Conservation (phyloP, 2,329 filamentous ascomycete species). For the Beauveria rudraprayagi region DNA sequence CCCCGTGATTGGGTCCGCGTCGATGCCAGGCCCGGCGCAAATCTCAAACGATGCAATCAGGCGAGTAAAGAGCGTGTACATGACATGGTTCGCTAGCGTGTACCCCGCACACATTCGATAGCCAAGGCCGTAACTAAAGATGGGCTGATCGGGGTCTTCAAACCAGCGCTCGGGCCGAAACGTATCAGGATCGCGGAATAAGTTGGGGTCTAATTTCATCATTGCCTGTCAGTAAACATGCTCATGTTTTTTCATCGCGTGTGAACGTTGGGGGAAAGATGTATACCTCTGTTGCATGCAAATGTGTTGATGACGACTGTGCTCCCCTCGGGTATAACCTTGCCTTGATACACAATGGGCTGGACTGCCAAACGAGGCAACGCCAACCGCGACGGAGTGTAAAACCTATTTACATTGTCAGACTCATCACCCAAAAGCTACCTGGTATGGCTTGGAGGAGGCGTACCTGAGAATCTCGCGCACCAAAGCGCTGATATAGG, state of each 20-base stretch:
- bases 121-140: constrained; percentile 6
- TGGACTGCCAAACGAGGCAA: neutral
- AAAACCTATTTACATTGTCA: neutral
- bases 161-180: constrained; percentile 7
- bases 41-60: constrained; percentile 1
- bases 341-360: neutral
- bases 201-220: neutral
- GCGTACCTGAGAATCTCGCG: neutral
- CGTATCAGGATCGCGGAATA: neutral
- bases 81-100: constrained; percentile 6
- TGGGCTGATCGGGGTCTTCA: constrained; percentile 6
- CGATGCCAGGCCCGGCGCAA: neutral
- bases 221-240: neutral
- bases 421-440: neutral
- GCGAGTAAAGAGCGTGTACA: neutral
- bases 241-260: neutral
- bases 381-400: neutral
- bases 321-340: constrained; percentile 1
- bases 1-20: neutral
- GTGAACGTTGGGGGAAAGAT: neutral
- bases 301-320: constrained; percentile 1
- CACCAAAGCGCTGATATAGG: constrained; percentile 3
- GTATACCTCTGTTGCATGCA: constrained; percentile 2
- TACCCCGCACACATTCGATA: constrained; percentile 8
- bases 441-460: neutral